These are phyloP conservation scores for Xylaria venustula DNA, from an alignment of 495 filamentous ascomycete species.

Conservation along the genomic window DNA sequence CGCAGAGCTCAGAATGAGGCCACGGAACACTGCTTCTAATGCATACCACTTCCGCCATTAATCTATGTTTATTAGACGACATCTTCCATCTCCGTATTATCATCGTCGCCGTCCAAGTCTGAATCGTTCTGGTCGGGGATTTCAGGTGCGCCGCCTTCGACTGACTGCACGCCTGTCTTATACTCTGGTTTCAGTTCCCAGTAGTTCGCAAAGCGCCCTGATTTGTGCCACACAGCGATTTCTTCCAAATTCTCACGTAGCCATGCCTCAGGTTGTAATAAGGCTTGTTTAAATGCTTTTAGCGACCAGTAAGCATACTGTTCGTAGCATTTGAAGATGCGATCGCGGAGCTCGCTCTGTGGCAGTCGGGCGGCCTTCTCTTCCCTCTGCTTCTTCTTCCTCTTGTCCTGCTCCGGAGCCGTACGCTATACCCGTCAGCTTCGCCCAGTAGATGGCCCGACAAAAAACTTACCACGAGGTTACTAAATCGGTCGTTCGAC, in stretches of 20 bases:
- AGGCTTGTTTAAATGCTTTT: conserved; percentile 67
- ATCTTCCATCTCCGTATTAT: conserved; percentile 75
- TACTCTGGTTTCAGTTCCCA: conserved; percentile 81
- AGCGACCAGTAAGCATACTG: conserved; percentile 87
- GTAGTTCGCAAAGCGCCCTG: conserved; percentile 75
- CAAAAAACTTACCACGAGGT: conserved; percentile 55
- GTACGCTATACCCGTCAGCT: conserved; percentile 32
- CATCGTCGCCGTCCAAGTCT: conserved; percentile 65
- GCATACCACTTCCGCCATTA: not conserved
- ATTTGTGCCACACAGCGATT: conserved; percentile 76
- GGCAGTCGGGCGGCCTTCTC: conserved; percentile 87
- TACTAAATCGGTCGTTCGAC: conserved; percentile 45
- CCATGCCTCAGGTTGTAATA: conserved; percentile 87
- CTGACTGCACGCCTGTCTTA: conserved; percentile 47
- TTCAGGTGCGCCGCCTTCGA: conserved; percentile 49
- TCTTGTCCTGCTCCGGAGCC: conserved; percentile 37
- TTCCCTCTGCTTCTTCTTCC: conserved; percentile 57
- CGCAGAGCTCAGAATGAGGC: not conserved
- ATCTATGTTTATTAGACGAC: conserved; percentile 31
- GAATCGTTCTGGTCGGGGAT: conserved; percentile 45
- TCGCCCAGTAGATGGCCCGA: conserved; percentile 2
- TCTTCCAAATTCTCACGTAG: conserved; percentile 80
- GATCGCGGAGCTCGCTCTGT: conserved; percentile 79
- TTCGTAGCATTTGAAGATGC: conserved; percentile 76
- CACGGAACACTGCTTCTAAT: not conserved